A percentile compares a stretch with the other conserved stretches of the same genome.
Conservation (phyloP, 2,329 filamentous ascomycete species). For the Trichoderma aggressivum region DNA sequence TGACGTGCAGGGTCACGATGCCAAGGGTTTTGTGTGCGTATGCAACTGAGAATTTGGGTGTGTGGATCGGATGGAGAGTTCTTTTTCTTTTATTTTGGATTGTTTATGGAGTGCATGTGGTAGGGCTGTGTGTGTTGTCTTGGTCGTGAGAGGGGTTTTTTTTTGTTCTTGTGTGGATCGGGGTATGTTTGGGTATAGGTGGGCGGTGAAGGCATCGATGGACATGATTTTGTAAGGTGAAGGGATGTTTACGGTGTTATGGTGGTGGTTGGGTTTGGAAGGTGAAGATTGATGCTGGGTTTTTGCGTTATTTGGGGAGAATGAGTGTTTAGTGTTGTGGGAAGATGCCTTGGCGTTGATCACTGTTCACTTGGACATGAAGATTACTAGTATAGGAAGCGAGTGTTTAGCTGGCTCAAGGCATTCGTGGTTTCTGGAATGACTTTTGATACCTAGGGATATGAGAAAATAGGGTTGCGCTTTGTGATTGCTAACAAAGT, state of each 20-base stretch:
- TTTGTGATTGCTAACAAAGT: neutral
- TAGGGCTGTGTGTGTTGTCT: neutral
- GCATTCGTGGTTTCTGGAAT: neutral
- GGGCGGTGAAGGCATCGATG: neutral
- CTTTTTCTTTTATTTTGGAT: neutral
- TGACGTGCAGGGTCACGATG: slow-evolving; percentile 2
- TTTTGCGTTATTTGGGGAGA: neutral
- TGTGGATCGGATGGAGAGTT: neutral
- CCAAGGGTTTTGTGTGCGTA: neutral
- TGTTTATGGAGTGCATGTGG: neutral
- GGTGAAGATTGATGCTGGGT: neutral
- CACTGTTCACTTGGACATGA: neutral
- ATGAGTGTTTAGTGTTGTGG: neutral
- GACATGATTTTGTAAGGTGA: neutral
- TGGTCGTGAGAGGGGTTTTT: neutral
- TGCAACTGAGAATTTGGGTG: neutral
- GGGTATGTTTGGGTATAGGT: neutral
- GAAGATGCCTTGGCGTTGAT: neutral
- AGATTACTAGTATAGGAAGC: neutral
- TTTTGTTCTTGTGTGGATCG: neutral
- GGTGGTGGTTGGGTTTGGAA: neutral
- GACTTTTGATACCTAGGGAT: neutral
- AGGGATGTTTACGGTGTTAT: neutral
- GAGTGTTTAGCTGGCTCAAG: neutral
- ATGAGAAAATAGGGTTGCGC: neutral